Percentiles rank a stretch among this genome's conserved stretches.
Conservation (phyloP, 179 eudicot genomes). For the Pouteria campechiana region DNA sequence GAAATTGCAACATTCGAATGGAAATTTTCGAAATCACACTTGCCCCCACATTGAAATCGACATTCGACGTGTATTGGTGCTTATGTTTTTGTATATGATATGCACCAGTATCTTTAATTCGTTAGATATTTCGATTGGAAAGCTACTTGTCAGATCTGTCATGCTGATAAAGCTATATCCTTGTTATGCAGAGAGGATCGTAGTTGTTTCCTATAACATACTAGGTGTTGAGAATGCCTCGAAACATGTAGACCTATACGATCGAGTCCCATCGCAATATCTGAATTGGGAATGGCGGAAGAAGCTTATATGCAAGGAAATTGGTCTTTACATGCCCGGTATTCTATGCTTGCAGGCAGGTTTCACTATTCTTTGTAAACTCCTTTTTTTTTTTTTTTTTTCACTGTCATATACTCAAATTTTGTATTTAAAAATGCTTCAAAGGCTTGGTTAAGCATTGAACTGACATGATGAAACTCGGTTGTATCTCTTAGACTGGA, state of each 20-base stretch:
- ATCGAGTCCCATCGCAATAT: slow-evolving; percentile 21
- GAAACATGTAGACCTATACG: slow-evolving; percentile 58
- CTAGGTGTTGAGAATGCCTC: slow-evolving; percentile 81
- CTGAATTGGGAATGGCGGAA: slow-evolving; percentile 64
- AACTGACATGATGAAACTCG: too few species aligned
- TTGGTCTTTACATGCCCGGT: slow-evolving; percentile 43
- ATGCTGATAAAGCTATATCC: slow-evolving; percentile 1
- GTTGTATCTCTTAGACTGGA: too few species aligned
- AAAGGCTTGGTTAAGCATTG: too few species aligned
- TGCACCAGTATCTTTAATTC: too few species aligned
- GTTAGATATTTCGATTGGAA: too few species aligned
- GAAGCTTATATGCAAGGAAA: slow-evolving; percentile 44
- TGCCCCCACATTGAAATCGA: too few species aligned
- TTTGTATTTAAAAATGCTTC: too few species aligned
- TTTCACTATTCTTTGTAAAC: neutral
- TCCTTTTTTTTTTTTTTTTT: neutral
- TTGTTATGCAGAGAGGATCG: slow-evolving; percentile 50
- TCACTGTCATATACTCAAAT: neutral
- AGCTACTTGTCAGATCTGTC: too few species aligned
- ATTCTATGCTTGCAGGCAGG: slow-evolving; percentile 88
- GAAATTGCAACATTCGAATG: too few species aligned
- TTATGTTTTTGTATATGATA: too few species aligned
- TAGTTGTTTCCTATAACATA: slow-evolving; percentile 70
- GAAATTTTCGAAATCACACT: too few species aligned
- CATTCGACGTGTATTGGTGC: too few species aligned